These are phyloP conservation scores for Wallacemonas collosoma DNA, from an alignment of 208 protist species.

Conservation along the genomic window DNA sequence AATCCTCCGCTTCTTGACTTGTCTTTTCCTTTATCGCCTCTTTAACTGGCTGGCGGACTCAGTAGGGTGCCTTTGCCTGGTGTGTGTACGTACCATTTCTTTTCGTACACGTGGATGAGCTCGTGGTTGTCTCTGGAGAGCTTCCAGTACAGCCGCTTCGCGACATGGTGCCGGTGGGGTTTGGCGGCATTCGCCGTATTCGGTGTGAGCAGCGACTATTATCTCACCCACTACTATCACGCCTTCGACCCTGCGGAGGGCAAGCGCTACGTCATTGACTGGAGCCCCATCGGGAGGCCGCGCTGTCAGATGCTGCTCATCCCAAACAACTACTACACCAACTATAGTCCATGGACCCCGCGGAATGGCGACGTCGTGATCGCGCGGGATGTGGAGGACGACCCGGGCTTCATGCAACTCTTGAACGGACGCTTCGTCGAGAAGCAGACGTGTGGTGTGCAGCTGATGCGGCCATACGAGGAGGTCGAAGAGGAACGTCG, in stretches of 20 bases:
- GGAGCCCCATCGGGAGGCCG: slow-evolving; percentile 72
- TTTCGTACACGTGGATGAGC: slow-evolving; percentile 47
- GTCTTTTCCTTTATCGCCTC: too few species aligned
- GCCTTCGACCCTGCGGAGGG: slow-evolving; percentile 73
- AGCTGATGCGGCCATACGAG: slow-evolving; percentile 59
- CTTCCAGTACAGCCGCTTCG: slow-evolving; percentile 61
- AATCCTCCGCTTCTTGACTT: too few species aligned
- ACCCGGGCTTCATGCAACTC: slow-evolving; percentile 80
- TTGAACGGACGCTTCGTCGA: slow-evolving; percentile 86
- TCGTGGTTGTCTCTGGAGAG: slow-evolving; percentile 80
- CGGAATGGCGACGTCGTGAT: slow-evolving; percentile 81
- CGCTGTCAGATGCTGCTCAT: slow-evolving; percentile 75
- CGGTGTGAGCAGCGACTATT: slow-evolving; percentile 84
- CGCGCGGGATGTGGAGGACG: slow-evolving; percentile 61
- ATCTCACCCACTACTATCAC: slow-evolving; percentile 78
- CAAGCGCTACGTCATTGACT: slow-evolving; percentile 69
- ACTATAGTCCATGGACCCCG: slow-evolving; percentile 87
- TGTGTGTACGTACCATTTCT: neutral
- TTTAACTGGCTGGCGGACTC: too few species aligned
- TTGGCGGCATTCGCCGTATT: slow-evolving; percentile 54
- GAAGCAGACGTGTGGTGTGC: slow-evolving; percentile 74
- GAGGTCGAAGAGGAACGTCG: slow-evolving; percentile 36
- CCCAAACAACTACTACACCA: slow-evolving; percentile 80
- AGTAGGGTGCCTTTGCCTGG: too few species aligned
- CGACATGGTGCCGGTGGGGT: slow-evolving; percentile 64